These are phyloP conservation scores for Sclerotinia borealis DNA, from an alignment of 2,329 filamentous ascomycete species.

Conservation along the genomic window DNA sequence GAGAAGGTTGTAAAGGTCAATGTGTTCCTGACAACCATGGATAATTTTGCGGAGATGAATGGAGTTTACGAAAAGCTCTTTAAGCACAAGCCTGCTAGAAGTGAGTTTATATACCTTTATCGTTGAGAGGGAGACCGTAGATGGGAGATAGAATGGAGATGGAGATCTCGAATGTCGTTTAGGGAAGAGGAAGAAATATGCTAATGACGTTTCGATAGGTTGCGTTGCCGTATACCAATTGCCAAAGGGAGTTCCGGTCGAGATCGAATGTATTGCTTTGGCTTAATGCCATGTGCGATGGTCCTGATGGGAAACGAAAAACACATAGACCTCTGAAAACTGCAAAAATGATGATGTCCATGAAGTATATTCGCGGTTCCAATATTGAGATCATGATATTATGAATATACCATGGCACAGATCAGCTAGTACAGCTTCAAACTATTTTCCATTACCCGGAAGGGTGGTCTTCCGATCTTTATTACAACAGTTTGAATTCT, in stretches of 20 bases:
- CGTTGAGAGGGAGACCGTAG: background rate
- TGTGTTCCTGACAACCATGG: slow-evolving; percentile 69
- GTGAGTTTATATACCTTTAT: slow-evolving; percentile 31
- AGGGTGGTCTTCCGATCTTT: background rate
- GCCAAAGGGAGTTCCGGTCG: slow-evolving; percentile 80
- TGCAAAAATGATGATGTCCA: background rate
- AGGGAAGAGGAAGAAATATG: background rate
- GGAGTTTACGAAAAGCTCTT: slow-evolving; percentile 77
- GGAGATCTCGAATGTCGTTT: background rate
- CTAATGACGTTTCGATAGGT: slow-evolving; percentile 2
- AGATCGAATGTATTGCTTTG: slow-evolving; percentile 85
- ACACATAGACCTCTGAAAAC: background rate
- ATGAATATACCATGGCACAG: background rate
- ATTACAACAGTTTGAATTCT: background rate
- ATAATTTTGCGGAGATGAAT: slow-evolving; percentile 55
- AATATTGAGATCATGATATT: background rate
- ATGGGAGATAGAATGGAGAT: background rate
- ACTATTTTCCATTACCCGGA: background rate
- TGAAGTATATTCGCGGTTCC: background rate
- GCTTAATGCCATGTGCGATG: slow-evolving; percentile 39
- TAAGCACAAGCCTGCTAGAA: slow-evolving; percentile 78
- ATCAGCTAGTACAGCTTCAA: background rate
- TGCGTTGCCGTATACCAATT: slow-evolving; percentile 89
- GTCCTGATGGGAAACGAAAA: background rate
- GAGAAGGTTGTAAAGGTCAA: slow-evolving; percentile 85